phyloP scores from a whole-genome alignment of 306 rosid species.

The Quillaja saponaria region DNA sequence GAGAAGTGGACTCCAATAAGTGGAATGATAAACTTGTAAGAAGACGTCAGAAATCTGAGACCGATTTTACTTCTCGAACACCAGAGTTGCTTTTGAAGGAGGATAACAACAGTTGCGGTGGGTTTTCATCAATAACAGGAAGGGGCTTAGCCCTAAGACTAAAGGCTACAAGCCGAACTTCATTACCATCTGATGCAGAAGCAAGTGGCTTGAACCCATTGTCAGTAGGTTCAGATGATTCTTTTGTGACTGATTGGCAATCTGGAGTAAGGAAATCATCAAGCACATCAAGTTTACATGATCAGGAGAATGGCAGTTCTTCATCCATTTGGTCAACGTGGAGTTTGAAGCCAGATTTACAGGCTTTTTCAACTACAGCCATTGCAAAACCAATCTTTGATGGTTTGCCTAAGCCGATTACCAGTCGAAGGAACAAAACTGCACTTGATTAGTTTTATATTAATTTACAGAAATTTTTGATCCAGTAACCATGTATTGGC shows the following conservation, averaged over 20 bases:
- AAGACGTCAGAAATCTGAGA: slow-evolving; percentile 72
- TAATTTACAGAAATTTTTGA: slow-evolving; percentile 40
- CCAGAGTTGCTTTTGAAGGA: slow-evolving; percentile 69
- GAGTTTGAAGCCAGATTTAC: slow-evolving; percentile 75
- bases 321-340: slow-evolving; percentile 70
- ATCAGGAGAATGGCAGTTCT: slow-evolving; percentile 49
- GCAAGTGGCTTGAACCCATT: slow-evolving; percentile 41
- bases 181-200: slow-evolving; percentile 46
- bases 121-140: slow-evolving; percentile 61
- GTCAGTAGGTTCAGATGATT: slow-evolving; percentile 48
- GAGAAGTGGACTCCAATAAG: slow-evolving; percentile 43
- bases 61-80: slow-evolving; percentile 48
- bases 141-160: slow-evolving; percentile 73
- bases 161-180: slow-evolving; percentile 47
- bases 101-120: slow-evolving; percentile 44
- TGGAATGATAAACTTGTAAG: slow-evolving; percentile 51
- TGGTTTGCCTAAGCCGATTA: slow-evolving; percentile 72
- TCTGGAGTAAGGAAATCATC: slow-evolving; percentile 76
- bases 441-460: slow-evolving; percentile 64
- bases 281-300: slow-evolving; percentile 81
- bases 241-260: slow-evolving; percentile 40
- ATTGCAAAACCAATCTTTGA: slow-evolving; percentile 74
- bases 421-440: slow-evolving; percentile 72
- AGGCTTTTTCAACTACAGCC: slow-evolving; percentile 59
- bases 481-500: slow-evolving; percentile 30